Percentiles rank a stretch among this genome's conserved stretches.
These are phyloP conservation scores for Neofusicoccum sp. DNA, from an alignment of 2,329 filamentous ascomycete species.

Conservation along the genomic window DNA sequence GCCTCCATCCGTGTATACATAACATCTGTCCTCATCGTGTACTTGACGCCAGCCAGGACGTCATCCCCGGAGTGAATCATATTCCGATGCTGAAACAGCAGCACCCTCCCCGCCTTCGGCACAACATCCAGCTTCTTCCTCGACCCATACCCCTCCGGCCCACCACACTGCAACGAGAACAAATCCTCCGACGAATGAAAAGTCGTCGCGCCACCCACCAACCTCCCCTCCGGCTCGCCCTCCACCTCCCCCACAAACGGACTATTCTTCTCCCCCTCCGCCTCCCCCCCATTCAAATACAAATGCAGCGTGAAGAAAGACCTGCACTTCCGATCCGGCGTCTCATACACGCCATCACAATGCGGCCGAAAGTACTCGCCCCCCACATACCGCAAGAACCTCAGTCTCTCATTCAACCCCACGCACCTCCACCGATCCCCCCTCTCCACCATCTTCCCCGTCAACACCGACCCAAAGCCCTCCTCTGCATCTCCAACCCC, in stretches of 20 bases:
- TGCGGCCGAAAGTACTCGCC: slow-evolving; percentile 75
- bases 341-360: slow-evolving; percentile 64
- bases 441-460: slow-evolving; percentile 26
- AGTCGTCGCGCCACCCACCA: slow-evolving; percentile 56
- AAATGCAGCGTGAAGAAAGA: slow-evolving; percentile 57
- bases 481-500: too few relatives aligned
- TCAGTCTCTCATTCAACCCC: slow-evolving; percentile 68
- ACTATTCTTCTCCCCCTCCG: neutral
- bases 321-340: slow-evolving; percentile 50
- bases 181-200: slow-evolving; percentile 39
- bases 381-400: slow-evolving; percentile 69
- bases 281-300: slow-evolving; percentile 51
- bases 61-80: slow-evolving; percentile 57
- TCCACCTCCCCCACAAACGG: neutral
- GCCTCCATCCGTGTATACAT: slow-evolving; percentile 43
- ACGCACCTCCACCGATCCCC: slow-evolving; percentile 41
- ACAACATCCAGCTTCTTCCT: slow-evolving; percentile 42
- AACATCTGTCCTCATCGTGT: slow-evolving; percentile 56
- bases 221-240: slow-evolving; percentile 30
- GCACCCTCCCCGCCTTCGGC: slow-evolving; percentile 52
- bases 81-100: slow-evolving; percentile 56
- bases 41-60: slow-evolving; percentile 53
- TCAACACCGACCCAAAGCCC: neutral
- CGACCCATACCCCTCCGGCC: slow-evolving; percentile 23
- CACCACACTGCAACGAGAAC: neutral